Base-by-base conservation (phyloP, 2,329 filamentous ascomycete species). In the Coleophoma eucalyptorum region DNA sequence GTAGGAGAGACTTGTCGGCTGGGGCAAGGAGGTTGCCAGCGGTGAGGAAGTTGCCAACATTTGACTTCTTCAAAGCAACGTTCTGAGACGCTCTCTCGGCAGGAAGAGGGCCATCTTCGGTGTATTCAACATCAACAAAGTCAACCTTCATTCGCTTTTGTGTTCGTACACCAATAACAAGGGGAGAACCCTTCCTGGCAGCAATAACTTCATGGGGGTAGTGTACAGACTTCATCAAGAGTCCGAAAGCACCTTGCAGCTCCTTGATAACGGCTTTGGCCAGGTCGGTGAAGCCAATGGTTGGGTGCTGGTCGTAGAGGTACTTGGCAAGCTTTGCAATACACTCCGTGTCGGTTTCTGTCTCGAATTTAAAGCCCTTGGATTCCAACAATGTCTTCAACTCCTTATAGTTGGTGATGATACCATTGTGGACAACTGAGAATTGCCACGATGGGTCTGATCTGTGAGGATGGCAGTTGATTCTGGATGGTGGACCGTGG, bases 381-480 rank as follows among this genome's bases (percentile, higher is more conserved):
- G 81, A 81, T 75, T 87, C 83, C 62, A 99, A 82, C 58, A 99
- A 85, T 56, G 88, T 90, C 84, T 93, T 96, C 65, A 99, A 79
- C 77, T 99, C 94, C 82, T 99, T 99, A 84, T 99, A 99, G 83
- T 99, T 99, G 78, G 94, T 99, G 75, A 99, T 99, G 81, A 99
- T 99, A 69, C 94, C 94, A 76, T 99, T 99, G 87, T 99, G 94
- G 55, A 97, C 94, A 64, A 99, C 86, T 60, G 90, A 82, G 73
- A 99, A 99, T 76, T 99, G 89, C 91, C 93, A 99, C 66, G 77
- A 89, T 64, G 87, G 84, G 72, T 99, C 94, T 60, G 93, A 97
- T 73, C 92, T 95, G 82, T 97, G 93, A 65, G 94, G 94, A 74
- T 99, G 94, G 86, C 94, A 99, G 83, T 99, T 99, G 70, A 87